A percentile compares a stretch with the other conserved stretches of the same genome.
Evolutionary conservation across 495 filamentous ascomycete species (phyloP).

Genomic region (Cudoniella acicularis): DNA sequence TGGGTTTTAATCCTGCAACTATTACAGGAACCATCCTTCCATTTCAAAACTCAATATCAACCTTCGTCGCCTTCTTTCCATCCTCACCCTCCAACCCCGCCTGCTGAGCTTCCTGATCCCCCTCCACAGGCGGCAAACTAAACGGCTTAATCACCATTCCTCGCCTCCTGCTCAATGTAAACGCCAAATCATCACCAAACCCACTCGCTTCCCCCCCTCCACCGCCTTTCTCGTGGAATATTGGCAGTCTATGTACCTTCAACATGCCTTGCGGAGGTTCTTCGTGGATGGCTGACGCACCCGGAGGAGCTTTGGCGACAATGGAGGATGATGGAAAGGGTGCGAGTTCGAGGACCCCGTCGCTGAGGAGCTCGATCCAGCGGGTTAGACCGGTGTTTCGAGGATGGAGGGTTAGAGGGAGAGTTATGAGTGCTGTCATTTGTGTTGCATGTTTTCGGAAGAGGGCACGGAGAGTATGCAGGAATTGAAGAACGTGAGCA

Average conservation of each 20-base stretch:
- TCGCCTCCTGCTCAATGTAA: constrained; percentile 77
- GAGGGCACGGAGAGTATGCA: constrained; percentile 75
- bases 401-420: constrained; percentile 79
- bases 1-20: too few species aligned
- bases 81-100: constrained; percentile 30
- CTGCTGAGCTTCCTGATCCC: constrained; percentile 67
- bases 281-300: constrained; percentile 42
- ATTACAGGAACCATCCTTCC: too few species aligned
- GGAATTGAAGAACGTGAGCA: constrained; percentile 71
- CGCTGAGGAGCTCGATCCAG: constrained; percentile 82
- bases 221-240: constrained; percentile 81
- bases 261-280: constrained; percentile 85
- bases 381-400: constrained; percentile 73
- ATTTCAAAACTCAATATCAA: constrained; percentile 75
- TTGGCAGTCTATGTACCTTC: constrained; percentile 74
- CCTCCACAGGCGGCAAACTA: constrained; percentile 84
- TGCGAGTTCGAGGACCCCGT: constrained; percentile 84
- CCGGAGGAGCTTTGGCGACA: constrained; percentile 42
- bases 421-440: constrained; percentile 70
- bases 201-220: constrained; percentile 64
- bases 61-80: constrained; percentile 52
- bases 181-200: constrained; percentile 83
- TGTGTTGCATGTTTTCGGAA: constrained; percentile 61
- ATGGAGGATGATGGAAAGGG: constrained; percentile 59
- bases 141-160: constrained; percentile 83